Percentiles rank a stretch among this genome's conserved stretches.
These are phyloP conservation scores for Suillus clintonianus DNA, from an alignment of 768 basidiomycete genomes.

Conservation along the genomic window DNA sequence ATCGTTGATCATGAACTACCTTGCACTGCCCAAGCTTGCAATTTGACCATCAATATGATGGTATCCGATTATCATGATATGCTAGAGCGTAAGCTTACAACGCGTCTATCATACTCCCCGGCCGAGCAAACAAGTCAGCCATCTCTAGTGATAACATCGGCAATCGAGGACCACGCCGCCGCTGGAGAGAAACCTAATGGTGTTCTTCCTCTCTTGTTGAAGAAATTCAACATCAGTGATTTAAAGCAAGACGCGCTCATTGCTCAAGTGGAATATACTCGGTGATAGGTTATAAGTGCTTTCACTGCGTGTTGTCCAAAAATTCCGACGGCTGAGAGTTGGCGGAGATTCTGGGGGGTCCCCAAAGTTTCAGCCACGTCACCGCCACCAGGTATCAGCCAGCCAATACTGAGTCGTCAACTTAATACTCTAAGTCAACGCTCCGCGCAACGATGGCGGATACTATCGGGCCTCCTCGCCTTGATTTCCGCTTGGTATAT, in stretches of 20 bases:
- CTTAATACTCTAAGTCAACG: too few species aligned
- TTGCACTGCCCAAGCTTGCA: background rate
- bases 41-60: background rate
- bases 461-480: too few species aligned
- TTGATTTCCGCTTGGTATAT: too few species aligned
- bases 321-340: too few species aligned
- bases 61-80: background rate
- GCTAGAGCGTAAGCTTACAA: background rate
- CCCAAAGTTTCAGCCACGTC: too few species aligned
- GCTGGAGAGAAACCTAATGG: background rate
- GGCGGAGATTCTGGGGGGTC: too few species aligned
- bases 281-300: background rate
- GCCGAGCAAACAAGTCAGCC: background rate
- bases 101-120: background rate
- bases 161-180: too few species aligned
- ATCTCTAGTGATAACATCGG: background rate
- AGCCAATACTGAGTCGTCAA: too few species aligned
- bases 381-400: too few species aligned
- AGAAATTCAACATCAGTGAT: conserved; percentile 1
- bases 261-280: conserved; percentile 16
- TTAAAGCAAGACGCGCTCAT: conserved; percentile 10
- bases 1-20: background rate
- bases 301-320: too few species aligned
- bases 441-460: too few species aligned
- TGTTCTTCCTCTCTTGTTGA: background rate